Evolutionary conservation across 1,284 basidiomycete genomes (phyloP).

Genomic region (Naganishia albida): DNA sequence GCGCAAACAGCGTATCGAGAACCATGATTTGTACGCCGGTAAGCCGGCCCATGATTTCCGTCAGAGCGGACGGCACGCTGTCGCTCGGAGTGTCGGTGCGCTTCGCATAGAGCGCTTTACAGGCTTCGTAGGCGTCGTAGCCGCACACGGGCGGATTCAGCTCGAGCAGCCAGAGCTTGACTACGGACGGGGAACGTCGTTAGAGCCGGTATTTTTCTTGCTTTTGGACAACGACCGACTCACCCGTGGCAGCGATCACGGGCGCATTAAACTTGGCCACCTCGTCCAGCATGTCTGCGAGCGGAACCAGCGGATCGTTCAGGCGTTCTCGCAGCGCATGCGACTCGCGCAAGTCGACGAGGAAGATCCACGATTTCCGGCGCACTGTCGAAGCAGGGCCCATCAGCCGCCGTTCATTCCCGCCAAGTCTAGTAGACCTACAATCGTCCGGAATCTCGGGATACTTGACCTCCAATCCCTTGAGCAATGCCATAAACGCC

Average conservation of each 20-base stretch:
- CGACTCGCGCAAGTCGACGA: conserved; percentile 73
- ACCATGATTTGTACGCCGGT: conserved; percentile 80
- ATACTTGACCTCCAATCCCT: conserved; percentile 68
- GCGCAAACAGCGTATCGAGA: conserved; percentile 74
- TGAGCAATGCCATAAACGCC: conserved; percentile 70
- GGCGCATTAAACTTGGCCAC: conserved; percentile 80
- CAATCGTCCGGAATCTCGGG: conserved; percentile 66
- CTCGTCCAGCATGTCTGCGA: conserved; percentile 64
- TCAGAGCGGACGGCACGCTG: conserved; percentile 57
- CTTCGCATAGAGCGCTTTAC: conserved; percentile 75
- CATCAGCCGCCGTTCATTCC: too few species aligned
- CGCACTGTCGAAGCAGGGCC: conserved; percentile 63
- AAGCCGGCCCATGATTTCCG: conserved; percentile 67
- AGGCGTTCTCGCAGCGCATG: conserved; percentile 81
- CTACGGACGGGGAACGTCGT: neutral
- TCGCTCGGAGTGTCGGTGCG: conserved; percentile 62
- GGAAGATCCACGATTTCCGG: conserved; percentile 88
- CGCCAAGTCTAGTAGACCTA: conserved; percentile 48
- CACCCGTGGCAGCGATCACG: conserved; percentile 70
- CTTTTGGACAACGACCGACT: neutral
- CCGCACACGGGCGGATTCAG: conserved; percentile 74
- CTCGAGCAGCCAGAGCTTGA: conserved; percentile 82
- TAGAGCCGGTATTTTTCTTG: neutral
- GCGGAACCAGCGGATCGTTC: conserved; percentile 68
- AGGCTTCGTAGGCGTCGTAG: conserved; percentile 85